A percentile compares a stretch with the other conserved stretches of the same genome.
Evolutionary conservation across 331 rosid genomes (phyloP).

Genomic region (Phaseolus coccineus): DNA sequence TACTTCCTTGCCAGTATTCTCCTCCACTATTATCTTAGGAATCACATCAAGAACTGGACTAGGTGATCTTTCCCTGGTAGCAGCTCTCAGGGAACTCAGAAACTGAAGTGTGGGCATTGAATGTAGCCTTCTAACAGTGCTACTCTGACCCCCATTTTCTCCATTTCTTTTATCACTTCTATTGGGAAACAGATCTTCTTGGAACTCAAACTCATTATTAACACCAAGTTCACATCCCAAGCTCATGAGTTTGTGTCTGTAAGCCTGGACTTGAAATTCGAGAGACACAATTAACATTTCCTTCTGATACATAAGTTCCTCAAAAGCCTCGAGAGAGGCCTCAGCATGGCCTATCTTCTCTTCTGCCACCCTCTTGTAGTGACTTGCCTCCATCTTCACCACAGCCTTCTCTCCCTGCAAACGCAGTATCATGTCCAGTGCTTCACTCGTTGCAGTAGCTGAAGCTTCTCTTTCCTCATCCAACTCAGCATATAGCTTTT

Average conservation of each 20-base stretch:
- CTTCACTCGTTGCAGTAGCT: constrained; percentile 81
- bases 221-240: constrained; percentile 69
- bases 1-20: constrained; percentile 47
- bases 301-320: constrained; percentile 73
- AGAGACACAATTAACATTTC: constrained; percentile 83
- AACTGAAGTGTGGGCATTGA: constrained; percentile 65
- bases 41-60: constrained; percentile 49
- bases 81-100: constrained; percentile 45
- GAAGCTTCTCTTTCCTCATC: constrained; percentile 96
- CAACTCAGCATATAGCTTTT: constrained; percentile 74
- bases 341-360: constrained; percentile 82
- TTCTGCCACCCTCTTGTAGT: constrained; percentile 89
- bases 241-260: constrained; percentile 74
- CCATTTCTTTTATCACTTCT: constrained; percentile 49
- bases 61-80: constrained; percentile 47
- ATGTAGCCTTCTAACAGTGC: constrained; percentile 57
- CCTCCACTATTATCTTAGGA: constrained; percentile 44
- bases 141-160: constrained; percentile 47
- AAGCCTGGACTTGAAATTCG: constrained; percentile 85
- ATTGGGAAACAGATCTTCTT: constrained; percentile 52
- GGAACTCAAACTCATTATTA: constrained; percentile 52
- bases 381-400: constrained; percentile 89
- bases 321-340: constrained; percentile 67
- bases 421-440: constrained; percentile 92
- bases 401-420: constrained; percentile 94